These are phyloP conservation scores for Candida broadrunensis DNA, from an alignment of 805 yeast species.

Conservation along the genomic window DNA sequence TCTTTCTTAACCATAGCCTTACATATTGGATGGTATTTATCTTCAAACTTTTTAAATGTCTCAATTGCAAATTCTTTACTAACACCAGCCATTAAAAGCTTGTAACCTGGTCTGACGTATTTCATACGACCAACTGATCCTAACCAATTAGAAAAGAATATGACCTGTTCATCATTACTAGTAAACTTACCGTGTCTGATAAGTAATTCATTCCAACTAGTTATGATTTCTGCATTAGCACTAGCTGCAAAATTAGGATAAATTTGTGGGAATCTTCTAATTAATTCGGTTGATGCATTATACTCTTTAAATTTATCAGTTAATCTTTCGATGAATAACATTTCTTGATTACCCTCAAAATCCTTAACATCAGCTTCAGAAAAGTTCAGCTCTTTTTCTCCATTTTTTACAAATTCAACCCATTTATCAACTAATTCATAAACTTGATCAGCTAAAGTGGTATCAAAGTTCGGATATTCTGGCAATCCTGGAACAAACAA, in stretches of 20 bases:
- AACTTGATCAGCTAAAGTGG: conserved; percentile 26
- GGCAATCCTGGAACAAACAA: conserved; percentile 25
- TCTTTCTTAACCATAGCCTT: conserved; percentile 21
- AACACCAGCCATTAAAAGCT: conserved; percentile 16
- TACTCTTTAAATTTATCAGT: conserved; percentile 11
- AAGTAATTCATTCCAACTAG: conserved; percentile 20
- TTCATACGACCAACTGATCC: conserved; percentile 37
- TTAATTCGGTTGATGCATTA: conserved; percentile 6
- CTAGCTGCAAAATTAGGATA: conserved; percentile 18
- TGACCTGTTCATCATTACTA: conserved; percentile 12
- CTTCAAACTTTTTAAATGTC: conserved; percentile 18
- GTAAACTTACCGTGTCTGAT: conserved; percentile 18
- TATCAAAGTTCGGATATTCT: conserved; percentile 24
- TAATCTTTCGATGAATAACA: conserved; percentile 22
- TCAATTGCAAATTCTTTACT: conserved; percentile 25
- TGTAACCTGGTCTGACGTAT: conserved; percentile 32
- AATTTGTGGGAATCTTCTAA: conserved; percentile 11
- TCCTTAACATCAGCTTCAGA: conserved; percentile 12
- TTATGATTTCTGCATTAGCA: conserved; percentile 22
- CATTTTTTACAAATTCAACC: conserved; percentile 9
- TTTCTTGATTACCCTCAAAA: conserved; percentile 23
- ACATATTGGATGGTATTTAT: conserved; percentile 32
- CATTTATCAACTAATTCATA: conserved; percentile 20
- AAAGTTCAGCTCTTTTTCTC: conserved; percentile 1
- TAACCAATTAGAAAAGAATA: conserved; percentile 24